These are phyloP conservation scores for Geranomyces variabilis DNA, from an alignment of 192 early-diverging fungal species.

Conservation along the genomic window DNA sequence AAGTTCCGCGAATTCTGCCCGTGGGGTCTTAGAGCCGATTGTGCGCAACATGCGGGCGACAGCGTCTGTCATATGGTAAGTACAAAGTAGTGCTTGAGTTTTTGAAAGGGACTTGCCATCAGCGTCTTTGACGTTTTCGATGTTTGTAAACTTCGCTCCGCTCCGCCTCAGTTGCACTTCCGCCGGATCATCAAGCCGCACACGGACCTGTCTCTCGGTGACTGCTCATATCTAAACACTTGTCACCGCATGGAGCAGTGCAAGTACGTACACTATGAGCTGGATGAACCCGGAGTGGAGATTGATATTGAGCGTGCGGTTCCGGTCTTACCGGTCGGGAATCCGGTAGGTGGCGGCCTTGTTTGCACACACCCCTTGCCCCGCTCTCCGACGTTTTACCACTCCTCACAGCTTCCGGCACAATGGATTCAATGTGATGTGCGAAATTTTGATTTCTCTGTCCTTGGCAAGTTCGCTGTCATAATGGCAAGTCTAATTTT, in stretches of 20 bases:
- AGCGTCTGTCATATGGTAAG: not conserved
- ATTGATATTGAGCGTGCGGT: constrained; percentile 25
- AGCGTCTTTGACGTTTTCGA: too few species aligned
- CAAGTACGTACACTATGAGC: constrained; percentile 66
- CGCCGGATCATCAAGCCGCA: constrained; percentile 49
- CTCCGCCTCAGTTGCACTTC: constrained; percentile 56
- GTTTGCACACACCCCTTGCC: not conserved
- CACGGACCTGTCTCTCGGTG: constrained; percentile 57
- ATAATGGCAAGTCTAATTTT: constrained; percentile 62
- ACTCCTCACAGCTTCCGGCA: constrained; percentile 46
- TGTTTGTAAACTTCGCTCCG: too few species aligned
- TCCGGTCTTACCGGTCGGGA: constrained; percentile 22
- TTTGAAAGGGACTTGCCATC: not conserved
- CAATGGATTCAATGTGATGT: constrained; percentile 72
- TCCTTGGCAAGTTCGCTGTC: constrained; percentile 61
- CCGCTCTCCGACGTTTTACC: not conserved
- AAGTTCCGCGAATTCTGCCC: constrained; percentile 57
- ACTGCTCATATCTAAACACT: constrained; percentile 71
- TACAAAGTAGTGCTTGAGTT: too few species aligned
- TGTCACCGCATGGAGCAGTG: constrained; percentile 66
- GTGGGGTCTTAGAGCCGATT: constrained; percentile 48
- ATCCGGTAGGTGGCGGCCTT: constrained; percentile 14
- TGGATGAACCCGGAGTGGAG: constrained; percentile 45
- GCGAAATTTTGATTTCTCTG: constrained; percentile 54
- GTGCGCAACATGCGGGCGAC: constrained; percentile 10